Evolutionary conservation across 2,329 filamentous ascomycete genomes (phyloP).

Genomic region (Phyllachora maydis): DNA sequence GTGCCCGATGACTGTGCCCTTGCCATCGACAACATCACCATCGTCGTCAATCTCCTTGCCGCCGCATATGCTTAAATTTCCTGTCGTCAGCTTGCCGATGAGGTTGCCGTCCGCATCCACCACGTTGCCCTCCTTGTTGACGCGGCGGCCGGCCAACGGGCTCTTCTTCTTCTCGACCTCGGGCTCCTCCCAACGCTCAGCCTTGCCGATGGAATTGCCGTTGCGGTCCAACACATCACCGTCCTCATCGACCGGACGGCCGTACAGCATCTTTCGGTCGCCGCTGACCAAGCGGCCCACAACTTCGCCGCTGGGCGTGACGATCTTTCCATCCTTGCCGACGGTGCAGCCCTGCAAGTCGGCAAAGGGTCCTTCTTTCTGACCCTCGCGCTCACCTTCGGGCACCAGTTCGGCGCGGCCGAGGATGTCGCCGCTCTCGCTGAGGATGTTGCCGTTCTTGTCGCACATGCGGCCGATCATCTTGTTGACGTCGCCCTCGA

Average conservation of each 20-base stretch:
- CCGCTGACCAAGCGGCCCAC: slow-evolving; percentile 54
- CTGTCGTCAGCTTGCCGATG: slow-evolving; percentile 47
- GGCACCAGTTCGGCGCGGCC: slow-evolving; percentile 48
- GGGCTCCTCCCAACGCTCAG: slow-evolving; percentile 35
- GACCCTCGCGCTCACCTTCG: slow-evolving; percentile 40
- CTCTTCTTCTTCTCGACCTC: slow-evolving; percentile 29
- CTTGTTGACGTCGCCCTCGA: slow-evolving; percentile 43
- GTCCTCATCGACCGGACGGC: slow-evolving; percentile 59
- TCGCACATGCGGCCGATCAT: slow-evolving; percentile 51
- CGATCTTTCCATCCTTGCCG: slow-evolving; percentile 46
- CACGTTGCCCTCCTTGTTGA: slow-evolving; percentile 38
- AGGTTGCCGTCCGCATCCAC: slow-evolving; percentile 36
- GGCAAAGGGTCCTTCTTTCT: slow-evolving; percentile 47
- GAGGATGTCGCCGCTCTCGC: slow-evolving; percentile 50
- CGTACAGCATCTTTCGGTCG: slow-evolving; percentile 50
- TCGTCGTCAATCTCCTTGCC: slow-evolving; percentile 53
- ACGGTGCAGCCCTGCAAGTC: slow-evolving; percentile 45
- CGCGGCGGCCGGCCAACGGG: slow-evolving; percentile 28
- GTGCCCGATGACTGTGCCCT: slow-evolving; percentile 46
- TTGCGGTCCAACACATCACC: slow-evolving; percentile 68
- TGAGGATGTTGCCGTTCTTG: slow-evolving; percentile 50
- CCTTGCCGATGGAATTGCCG: slow-evolving; percentile 34
- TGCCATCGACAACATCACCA: slow-evolving; percentile 50
- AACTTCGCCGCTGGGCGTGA: slow-evolving; percentile 44
- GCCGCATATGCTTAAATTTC: slow-evolving; percentile 40